Conservation (phyloP, 2,329 filamentous ascomycete genomes). For the Alternaria brassicicola region DNA sequence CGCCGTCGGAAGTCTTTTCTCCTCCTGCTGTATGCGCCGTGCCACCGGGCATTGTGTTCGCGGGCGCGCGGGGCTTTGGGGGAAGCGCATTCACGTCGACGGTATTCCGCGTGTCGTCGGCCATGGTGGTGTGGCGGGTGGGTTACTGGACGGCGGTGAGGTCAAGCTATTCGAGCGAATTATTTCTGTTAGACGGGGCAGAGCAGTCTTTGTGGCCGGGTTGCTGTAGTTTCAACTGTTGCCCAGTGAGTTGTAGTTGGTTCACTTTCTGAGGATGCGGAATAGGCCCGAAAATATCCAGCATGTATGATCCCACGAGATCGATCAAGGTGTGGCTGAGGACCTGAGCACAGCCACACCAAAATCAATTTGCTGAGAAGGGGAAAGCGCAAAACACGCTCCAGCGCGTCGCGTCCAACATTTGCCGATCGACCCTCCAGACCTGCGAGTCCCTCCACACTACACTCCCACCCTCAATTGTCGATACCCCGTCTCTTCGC, state of each 20-base stretch:
- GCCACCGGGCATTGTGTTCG: slow-evolving; percentile 58
- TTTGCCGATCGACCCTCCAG: slow-evolving; percentile 20
- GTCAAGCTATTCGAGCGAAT: background rate
- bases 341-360: slow-evolving; percentile 14
- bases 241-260: slow-evolving; percentile 5
- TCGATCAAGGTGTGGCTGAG: background rate
- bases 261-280: slow-evolving; percentile 22
- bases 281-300: slow-evolving; percentile 35
- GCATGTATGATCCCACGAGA: slow-evolving; percentile 25
- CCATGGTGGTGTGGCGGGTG: slow-evolving; percentile 47
- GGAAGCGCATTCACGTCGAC: slow-evolving; percentile 25
- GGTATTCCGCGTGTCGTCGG: slow-evolving; percentile 53
- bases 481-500: slow-evolving; percentile 24
- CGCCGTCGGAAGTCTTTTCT: slow-evolving; percentile 37
- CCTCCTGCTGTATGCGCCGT: slow-evolving; percentile 67
- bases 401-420: slow-evolving; percentile 30
- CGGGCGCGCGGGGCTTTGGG: slow-evolving; percentile 33
- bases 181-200: background rate
- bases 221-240: background rate
- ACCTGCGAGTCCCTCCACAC: slow-evolving; percentile 15
- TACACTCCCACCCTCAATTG: slow-evolving; percentile 16
- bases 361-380: slow-evolving; percentile 35
- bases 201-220: no score
- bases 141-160: background rate
- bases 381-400: slow-evolving; percentile 27